phyloP scores from a whole-genome alignment of 2,329 filamentous ascomycete species.

The Sphaerostilbella broomeana region DNA sequence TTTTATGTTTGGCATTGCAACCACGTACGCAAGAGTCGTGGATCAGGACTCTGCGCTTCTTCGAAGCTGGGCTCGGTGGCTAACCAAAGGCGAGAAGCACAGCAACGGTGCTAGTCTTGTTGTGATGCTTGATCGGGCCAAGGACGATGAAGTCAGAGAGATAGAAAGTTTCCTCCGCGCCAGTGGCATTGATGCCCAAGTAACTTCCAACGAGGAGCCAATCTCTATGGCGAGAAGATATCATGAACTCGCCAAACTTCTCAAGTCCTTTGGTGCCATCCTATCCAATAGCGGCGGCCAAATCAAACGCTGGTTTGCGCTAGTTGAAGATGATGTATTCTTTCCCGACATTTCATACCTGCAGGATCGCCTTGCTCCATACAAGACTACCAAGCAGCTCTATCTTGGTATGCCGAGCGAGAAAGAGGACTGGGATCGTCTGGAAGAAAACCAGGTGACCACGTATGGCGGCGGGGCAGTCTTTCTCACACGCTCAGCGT shows the following conservation, averaged over 20 bases:
- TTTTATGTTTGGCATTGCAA: slow-evolving; percentile 38
- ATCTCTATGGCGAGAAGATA: slow-evolving; percentile 31
- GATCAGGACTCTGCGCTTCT: slow-evolving; percentile 34
- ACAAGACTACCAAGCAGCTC: slow-evolving; percentile 26
- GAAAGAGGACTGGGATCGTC: slow-evolving; percentile 35
- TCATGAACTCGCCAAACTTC: slow-evolving; percentile 30
- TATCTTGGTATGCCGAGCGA: slow-evolving; percentile 41
- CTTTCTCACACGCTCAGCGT: slow-evolving; percentile 32
- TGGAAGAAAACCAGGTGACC: slow-evolving; percentile 28
- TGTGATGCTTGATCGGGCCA: slow-evolving; percentile 35
- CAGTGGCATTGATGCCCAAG: slow-evolving; percentile 34
- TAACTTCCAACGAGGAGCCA: slow-evolving; percentile 26
- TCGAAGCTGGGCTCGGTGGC: slow-evolving; percentile 39
- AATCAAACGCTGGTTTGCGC: slow-evolving; percentile 35
- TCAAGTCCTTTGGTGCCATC: slow-evolving; percentile 28
- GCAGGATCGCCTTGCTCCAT: slow-evolving; percentile 30
- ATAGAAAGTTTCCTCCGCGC: slow-evolving; percentile 26
- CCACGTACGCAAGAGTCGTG: slow-evolving; percentile 35
- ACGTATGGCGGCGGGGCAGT: slow-evolving; percentile 41
- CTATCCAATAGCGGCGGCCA: slow-evolving; percentile 31
- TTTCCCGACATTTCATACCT: slow-evolving; percentile 37
- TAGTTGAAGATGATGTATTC: slow-evolving; percentile 42
- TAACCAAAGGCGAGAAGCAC: slow-evolving; percentile 34
- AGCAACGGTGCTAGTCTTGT: slow-evolving; percentile 39
- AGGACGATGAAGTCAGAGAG: slow-evolving; percentile 25